phyloP scores from a whole-genome alignment of 2,329 filamentous ascomycete species.

The Didymosphaeria variabile region DNA sequence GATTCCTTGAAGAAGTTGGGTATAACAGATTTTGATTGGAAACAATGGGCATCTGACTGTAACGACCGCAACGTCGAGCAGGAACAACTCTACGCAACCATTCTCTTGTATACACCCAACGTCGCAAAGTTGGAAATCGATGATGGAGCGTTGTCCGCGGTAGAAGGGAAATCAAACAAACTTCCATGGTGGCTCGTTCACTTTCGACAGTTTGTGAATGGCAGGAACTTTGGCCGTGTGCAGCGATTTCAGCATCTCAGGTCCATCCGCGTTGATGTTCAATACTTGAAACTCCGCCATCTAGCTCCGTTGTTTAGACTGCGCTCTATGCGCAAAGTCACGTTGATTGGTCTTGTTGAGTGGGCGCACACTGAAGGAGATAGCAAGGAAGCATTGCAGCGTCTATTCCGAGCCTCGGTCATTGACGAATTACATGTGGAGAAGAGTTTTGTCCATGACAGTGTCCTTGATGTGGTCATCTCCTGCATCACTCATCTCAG shows the following conservation, averaged over 20 bases:
- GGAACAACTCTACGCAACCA: constrained; percentile 32
- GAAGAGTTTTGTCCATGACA: constrained; percentile 20
- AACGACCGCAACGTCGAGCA: constrained; percentile 24
- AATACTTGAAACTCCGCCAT: constrained; percentile 19
- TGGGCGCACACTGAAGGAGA: constrained; percentile 8
- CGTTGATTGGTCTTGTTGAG: constrained; percentile 22
- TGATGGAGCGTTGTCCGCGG: constrained; percentile 14
- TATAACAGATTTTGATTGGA: constrained; percentile 35
- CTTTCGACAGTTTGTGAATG: constrained; percentile 26
- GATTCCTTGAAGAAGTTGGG: constrained; percentile 29
- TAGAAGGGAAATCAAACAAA: background rate
- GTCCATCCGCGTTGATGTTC: constrained; percentile 28
- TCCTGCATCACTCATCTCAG: constrained; percentile 26
- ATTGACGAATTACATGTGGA: constrained; percentile 29
- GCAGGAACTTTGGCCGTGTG: constrained; percentile 20
- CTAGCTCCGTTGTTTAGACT: constrained; percentile 35
- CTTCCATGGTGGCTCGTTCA: constrained; percentile 32
- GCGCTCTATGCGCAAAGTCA: constrained; percentile 30
- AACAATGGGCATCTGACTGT: constrained; percentile 34
- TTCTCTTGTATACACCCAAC: constrained; percentile 38
- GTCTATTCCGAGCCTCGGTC: constrained; percentile 26
- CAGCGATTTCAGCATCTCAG: constrained; percentile 32
- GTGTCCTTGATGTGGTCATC: constrained; percentile 27
- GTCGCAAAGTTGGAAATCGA: constrained; percentile 26
- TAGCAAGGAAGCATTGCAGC: constrained; percentile 19